Base-by-base conservation (phyloP, 2,329 filamentous ascomycete genomes). In the Seiridium unicorne region DNA sequence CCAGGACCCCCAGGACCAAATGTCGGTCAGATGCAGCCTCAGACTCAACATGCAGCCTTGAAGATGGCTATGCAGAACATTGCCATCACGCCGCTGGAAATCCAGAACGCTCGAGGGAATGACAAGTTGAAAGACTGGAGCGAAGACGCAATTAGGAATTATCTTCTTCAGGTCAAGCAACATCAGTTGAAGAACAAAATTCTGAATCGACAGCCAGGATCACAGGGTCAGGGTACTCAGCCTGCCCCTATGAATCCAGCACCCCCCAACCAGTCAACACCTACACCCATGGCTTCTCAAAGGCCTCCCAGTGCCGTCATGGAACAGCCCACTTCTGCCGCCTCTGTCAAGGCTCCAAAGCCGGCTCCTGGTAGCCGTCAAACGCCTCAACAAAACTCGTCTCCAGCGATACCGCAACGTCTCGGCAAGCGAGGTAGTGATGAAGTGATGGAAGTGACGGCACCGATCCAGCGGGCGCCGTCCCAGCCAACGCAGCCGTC, bases 171-270 rank as follows among this genome's bases (percentile, higher is more conserved):
- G 3, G 66, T 70, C 60, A 72, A 71, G 61, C 40, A 65, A 55
- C 57, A 64, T 47, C 34, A 53, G 26, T 10, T 67, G 11, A 53
- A 18, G 34, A 53, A 53, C 6, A 51, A 32, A 42, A 42, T 42
- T 13, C 7, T 42, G 38, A 13, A 7, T 81, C 2, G 85, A 85
- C 85, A 8, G 83, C 77, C 1, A 84, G 88, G 81, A 81, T 79
- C 61, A 85, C 83, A 1, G 78, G 60, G 87, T 88, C 65, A 83
- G 80, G 63, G 82, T 84, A 66, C 75, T 42, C 80, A 80, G 57
- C 73, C 80, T 53, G 77, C 77, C 2, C 67, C 70, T 7, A 73
- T 80, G 65, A 51, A 51, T 26, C 26, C 48, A 7, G 18, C 36
- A 18, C 57, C 57, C n/a, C 34, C 13, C 60, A 58, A 62, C 32